Percentiles rank a stretch among this genome's conserved stretches.
Evolutionary conservation across 2,329 filamentous ascomycete species (phyloP).

Genomic region (Colletotrichum cuscutae): DNA sequence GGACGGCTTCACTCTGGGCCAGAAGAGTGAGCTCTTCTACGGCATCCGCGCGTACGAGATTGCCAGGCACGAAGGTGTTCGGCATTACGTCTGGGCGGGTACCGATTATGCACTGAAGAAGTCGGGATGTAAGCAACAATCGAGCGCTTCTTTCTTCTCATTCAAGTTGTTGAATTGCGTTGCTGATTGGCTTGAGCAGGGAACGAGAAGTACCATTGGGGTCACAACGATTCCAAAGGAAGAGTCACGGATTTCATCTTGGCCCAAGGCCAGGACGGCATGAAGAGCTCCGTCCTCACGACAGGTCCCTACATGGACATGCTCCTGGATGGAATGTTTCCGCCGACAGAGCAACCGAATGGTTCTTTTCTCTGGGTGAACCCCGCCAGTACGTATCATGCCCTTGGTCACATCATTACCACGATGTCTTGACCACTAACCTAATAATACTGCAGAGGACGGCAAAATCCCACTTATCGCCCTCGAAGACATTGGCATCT

Average conservation of each 20-base stretch:
- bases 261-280: conserved; percentile 28
- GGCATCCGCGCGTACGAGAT: conserved; percentile 39
- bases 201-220: conserved; percentile 30
- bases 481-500: conserved; percentile 39
- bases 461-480: conserved; percentile 36
- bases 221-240: conserved; percentile 38
- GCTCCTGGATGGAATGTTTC: conserved; percentile 24
- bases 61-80: conserved; percentile 31
- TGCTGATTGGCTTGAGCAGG: not conserved
- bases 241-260: conserved; percentile 38
- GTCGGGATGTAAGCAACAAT: conserved; percentile 6
- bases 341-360: conserved; percentile 25
- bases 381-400: not conserved
- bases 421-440: not conserved
- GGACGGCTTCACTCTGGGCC: conserved; percentile 40
- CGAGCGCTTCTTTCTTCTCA: no score
- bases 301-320: conserved; percentile 40
- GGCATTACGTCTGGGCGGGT: conserved; percentile 38
- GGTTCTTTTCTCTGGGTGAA: conserved; percentile 13
- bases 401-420: not conserved
- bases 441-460: not conserved
- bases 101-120: conserved; percentile 33
- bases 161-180: not conserved
- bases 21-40: conserved; percentile 40
- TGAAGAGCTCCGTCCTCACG: conserved; percentile 37